Evolutionary conservation across 352 stramenopile genomes (phyloP).

Genomic region (Phytophthora sansomeana): DNA sequence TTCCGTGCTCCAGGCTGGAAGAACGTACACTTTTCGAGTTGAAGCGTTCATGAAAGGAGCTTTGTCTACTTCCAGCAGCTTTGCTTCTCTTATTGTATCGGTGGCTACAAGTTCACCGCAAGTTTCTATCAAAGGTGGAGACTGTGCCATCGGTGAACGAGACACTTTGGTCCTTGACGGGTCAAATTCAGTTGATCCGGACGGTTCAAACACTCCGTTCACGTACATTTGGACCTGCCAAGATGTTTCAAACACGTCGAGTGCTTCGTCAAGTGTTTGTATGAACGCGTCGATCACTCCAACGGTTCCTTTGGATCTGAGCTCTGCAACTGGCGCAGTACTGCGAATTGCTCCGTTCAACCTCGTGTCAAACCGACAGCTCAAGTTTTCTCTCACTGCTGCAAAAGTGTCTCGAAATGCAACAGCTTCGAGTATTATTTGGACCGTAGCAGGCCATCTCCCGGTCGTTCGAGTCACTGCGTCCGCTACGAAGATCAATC

Average conservation of each 20-base stretch:
- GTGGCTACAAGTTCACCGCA: conserved; percentile 51
- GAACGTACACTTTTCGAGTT: conserved; percentile 65
- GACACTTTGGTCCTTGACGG: conserved; percentile 64
- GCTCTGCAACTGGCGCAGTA: conserved; percentile 6
- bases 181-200: conserved; percentile 58
- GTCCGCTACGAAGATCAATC: conserved; percentile 54
- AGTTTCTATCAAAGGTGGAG: conserved; percentile 49
- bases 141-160: conserved; percentile 55
- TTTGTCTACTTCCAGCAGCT: conserved; percentile 34
- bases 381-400: conserved; percentile 58
- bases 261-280: conserved; percentile 29
- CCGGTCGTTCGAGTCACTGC: conserved; percentile 48
- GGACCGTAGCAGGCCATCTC: conserved; percentile 55
- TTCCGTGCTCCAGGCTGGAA: conserved; percentile 41
- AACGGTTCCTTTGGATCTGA: conserved; percentile 26
- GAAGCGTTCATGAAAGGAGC: conserved; percentile 55
- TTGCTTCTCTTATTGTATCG: conserved; percentile 48
- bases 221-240: conserved; percentile 59
- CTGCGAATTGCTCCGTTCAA: conserved; percentile 57
- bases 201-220: conserved; percentile 45
- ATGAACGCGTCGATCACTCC: conserved; percentile 11
- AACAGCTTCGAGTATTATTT: conserved; percentile 45
- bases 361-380: conserved; percentile 43
- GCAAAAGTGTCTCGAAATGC: conserved; percentile 38
- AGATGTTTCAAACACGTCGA: conserved; percentile 52